Conservation (phyloP, 163 green algal species). For the Scenedesmus sp. region DNA sequence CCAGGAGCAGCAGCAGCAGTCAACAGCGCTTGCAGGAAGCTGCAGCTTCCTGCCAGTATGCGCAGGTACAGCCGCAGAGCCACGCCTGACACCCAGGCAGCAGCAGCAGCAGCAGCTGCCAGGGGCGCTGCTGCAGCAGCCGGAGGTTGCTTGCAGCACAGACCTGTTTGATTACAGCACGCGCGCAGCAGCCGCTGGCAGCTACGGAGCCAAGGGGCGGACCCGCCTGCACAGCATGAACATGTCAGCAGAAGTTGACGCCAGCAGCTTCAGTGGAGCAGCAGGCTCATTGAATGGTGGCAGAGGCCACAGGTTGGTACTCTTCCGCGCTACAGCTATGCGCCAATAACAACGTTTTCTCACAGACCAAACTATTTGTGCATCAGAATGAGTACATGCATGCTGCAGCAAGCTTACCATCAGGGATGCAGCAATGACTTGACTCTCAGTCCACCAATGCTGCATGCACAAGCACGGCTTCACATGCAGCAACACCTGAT, state of each 20-base stretch:
- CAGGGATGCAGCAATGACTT: background rate
- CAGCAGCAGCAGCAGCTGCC: slow-evolving; percentile 2
- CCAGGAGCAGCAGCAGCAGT: background rate
- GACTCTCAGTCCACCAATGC: background rate
- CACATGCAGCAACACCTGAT: background rate
- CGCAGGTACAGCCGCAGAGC: background rate
- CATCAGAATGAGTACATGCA: too few species aligned
- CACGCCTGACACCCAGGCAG: background rate
- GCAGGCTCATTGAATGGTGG: background rate
- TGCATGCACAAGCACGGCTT: too few species aligned
- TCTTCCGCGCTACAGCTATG: too few species aligned
- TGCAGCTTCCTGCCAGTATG: background rate
- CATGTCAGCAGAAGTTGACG: background rate
- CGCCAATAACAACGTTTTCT: too few species aligned
- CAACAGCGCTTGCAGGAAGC: background rate
- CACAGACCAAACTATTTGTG: too few species aligned
- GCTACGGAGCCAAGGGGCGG: background rate
- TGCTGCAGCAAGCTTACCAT: background rate
- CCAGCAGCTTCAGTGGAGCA: slow-evolving; percentile 2
- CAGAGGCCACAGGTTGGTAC: background rate
- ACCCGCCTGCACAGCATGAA: background rate
- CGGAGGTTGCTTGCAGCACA: slow-evolving; percentile 14
- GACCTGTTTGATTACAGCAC: slow-evolving; percentile 21
- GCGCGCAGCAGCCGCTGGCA: background rate
- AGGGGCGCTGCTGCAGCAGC: background rate